Conservation (phyloP, 108 stramenopile genomes). For the Cyclotella choctawhatcheeana region DNA sequence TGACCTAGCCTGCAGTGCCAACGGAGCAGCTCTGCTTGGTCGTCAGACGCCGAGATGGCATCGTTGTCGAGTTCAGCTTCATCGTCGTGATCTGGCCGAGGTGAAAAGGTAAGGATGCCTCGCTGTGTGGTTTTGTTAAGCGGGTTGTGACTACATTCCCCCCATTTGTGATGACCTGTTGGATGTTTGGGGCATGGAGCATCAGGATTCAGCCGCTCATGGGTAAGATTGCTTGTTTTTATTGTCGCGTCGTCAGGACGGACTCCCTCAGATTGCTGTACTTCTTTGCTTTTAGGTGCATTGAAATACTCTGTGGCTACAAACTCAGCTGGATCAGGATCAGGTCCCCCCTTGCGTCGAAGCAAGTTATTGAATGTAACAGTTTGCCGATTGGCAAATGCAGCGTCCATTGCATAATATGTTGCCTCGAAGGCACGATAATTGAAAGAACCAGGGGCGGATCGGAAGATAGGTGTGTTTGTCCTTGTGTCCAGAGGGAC, state of each 20-base stretch:
- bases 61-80: constrained; percentile 7
- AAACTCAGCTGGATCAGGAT: constrained; percentile 1
- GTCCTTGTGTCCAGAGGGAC: constrained; percentile 1
- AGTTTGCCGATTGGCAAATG: not conserved
- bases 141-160: constrained; percentile 13
- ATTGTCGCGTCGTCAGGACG: constrained; percentile 1
- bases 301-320: constrained; percentile 9
- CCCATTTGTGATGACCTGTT: constrained; percentile 16
- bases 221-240: constrained; percentile 5
- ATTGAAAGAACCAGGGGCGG: not conserved
- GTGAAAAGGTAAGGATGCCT: constrained; percentile 19
- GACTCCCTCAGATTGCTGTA: not conserved
- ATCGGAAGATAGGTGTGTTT: constrained; percentile 13
- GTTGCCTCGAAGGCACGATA: constrained; percentile 12
- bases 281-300: not conserved
- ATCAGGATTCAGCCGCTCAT: not conserved
- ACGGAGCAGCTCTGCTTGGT: constrained; percentile 13
- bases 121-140: constrained; percentile 1
- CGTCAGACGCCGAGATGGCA: not conserved
- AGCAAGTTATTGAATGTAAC: not conserved
- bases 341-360: not conserved
- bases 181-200: constrained; percentile 19
- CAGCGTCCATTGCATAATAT: not conserved
- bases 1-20: constrained; percentile 19
- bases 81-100: not conserved